Evolutionary conservation across 1,284 basidiomycete species (phyloP).

Genomic region (Caloboletus inedulis): DNA sequence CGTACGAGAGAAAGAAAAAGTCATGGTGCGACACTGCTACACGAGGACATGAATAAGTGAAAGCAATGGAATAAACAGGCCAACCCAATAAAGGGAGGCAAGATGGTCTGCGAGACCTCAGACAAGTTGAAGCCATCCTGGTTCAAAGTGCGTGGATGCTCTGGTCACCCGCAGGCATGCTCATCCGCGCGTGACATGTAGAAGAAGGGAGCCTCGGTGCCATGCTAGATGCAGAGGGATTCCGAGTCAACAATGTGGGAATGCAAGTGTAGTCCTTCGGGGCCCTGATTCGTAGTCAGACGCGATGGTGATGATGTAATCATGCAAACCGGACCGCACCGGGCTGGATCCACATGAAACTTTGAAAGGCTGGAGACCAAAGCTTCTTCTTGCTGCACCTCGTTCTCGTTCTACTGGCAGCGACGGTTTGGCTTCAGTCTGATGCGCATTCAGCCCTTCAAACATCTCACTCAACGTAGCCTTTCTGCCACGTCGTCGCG

Average conservation of each 20-base stretch:
- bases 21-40: too few relatives aligned
- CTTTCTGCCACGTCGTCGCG: constrained; percentile 2
- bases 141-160: background rate
- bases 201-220: background rate
- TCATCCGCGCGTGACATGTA: background rate
- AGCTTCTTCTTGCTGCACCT: background rate
- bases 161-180: background rate
- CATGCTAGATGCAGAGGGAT: background rate
- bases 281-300: too few relatives aligned
- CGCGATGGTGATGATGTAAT: background rate
- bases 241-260: background rate
- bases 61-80: too few relatives aligned
- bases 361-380: background rate
- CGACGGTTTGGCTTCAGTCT: constrained; percentile 20
- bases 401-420: background rate
- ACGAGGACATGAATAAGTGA: too few relatives aligned
- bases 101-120: too few relatives aligned
- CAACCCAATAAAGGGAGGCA: too few relatives aligned
- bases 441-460: constrained; percentile 12
- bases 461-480: background rate
- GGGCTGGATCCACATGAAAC: constrained; percentile 24
- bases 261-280: too few relatives aligned
- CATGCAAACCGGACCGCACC: background rate
- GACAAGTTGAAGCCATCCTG: background rate
- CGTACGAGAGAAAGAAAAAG: too few relatives aligned